Evolutionary conservation across 345 rosid species (phyloP).

Genomic region (Raphanus sativus): DNA sequence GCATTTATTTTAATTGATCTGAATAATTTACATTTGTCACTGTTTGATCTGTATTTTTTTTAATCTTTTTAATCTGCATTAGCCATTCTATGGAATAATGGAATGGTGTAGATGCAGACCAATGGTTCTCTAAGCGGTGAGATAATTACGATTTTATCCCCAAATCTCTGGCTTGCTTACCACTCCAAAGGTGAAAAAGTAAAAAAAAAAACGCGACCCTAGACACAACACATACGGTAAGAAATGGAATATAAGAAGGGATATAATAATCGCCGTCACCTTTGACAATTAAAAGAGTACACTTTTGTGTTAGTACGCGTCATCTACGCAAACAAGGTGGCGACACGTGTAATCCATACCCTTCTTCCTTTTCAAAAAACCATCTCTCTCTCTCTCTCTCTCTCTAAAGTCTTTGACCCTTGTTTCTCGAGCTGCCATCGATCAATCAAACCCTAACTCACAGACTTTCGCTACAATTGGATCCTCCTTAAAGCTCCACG

Average conservation of each 20-base stretch:
- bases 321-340: slow-evolving; percentile 8
- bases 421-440: slow-evolving; percentile 34
- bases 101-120: no score
- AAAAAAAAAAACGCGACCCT: background rate
- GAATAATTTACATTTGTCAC: no score
- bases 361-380: slow-evolving; percentile 1
- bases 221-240: background rate
- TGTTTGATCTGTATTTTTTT: no score
- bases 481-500: slow-evolving; percentile 29
- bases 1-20: no score
- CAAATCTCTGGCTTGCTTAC: slow-evolving; percentile 20
- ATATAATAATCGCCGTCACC: background rate
- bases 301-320: slow-evolving; percentile 24
- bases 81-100: no score
- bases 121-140: background rate
- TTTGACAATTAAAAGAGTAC: background rate
- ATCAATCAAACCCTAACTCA: slow-evolving; percentile 17
- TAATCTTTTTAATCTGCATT: no score
- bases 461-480: slow-evolving; percentile 22
- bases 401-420: slow-evolving; percentile 12
- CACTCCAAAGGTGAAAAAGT: slow-evolving; percentile 20
- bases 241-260: background rate
- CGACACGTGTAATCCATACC: slow-evolving; percentile 36
- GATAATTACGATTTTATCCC: background rate
- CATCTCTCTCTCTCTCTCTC: background rate